phyloP scores from a whole-genome alignment of 2,329 filamentous ascomycete species.

The Lachnellula occidentalis region DNA sequence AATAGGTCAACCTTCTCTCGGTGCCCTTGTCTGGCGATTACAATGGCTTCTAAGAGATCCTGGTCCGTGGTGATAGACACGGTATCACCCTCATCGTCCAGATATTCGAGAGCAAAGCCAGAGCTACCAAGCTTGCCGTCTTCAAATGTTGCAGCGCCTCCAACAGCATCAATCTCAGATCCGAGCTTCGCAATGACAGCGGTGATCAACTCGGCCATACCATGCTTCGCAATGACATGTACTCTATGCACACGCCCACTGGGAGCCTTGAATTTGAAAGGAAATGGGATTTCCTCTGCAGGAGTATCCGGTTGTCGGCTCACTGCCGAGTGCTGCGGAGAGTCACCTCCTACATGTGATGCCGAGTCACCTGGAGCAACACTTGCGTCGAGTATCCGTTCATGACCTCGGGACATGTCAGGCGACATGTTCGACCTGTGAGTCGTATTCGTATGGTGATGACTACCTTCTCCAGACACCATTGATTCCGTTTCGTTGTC shows the following conservation, averaged over 20 bases:
- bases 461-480: slow-evolving; percentile 84
- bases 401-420: slow-evolving; percentile 59
- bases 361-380: slow-evolving; percentile 91
- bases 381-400: slow-evolving; percentile 66
- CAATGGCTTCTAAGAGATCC: slow-evolving; percentile 85
- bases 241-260: slow-evolving; percentile 90
- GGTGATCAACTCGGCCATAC: slow-evolving; percentile 71
- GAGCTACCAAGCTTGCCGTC: slow-evolving; percentile 70
- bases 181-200: slow-evolving; percentile 82
- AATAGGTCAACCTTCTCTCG: slow-evolving; percentile 96
- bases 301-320: slow-evolving; percentile 48
- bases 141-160: slow-evolving; percentile 71
- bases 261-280: slow-evolving; percentile 99
- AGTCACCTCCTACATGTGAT: slow-evolving; percentile 81
- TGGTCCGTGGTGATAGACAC: slow-evolving; percentile 96
- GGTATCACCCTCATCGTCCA: slow-evolving; percentile 94
- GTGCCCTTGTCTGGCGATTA: slow-evolving; percentile 68
- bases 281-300: slow-evolving; percentile 72
- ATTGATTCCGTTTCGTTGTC: slow-evolving; percentile 86
- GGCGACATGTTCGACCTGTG: slow-evolving; percentile 78
- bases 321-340: slow-evolving; percentile 61
- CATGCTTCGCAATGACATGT: slow-evolving; percentile 75
- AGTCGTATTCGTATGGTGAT: slow-evolving; percentile 56
- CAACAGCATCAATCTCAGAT: slow-evolving; percentile 73
- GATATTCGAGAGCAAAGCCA: slow-evolving; percentile 89